A percentile compares a stretch with the other conserved stretches of the same genome.
Conservation (phyloP, 441 rosid genomes). For the Hura crepitans region DNA sequence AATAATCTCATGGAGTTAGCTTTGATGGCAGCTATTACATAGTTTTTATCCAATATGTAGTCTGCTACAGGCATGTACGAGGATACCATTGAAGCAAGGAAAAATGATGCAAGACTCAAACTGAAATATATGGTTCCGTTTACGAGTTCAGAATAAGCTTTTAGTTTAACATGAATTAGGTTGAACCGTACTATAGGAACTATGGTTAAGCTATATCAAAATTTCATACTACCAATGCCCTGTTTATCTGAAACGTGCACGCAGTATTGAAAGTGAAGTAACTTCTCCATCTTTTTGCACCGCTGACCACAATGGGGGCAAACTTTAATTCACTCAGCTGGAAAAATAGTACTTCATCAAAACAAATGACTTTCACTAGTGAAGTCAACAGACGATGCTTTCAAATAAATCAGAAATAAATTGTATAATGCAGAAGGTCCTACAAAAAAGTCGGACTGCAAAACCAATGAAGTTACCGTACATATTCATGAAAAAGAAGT, state of each 20-base stretch:
- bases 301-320: background rate
- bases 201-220: too few relatives aligned
- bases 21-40: constrained; percentile 13
- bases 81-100: constrained; percentile 7
- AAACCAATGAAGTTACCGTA: constrained; percentile 7
- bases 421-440: background rate
- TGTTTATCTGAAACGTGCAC: background rate
- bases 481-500: background rate
- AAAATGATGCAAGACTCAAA: constrained; percentile 13
- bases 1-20: constrained; percentile 10
- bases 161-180: background rate
- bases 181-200: background rate
- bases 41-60: constrained; percentile 15
- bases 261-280: background rate
- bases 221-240: background rate
- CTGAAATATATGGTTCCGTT: constrained; percentile 14
- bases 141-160: constrained; percentile 18
- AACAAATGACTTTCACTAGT: background rate
- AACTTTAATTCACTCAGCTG: background rate
- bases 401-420: background rate
- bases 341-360: background rate
- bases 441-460: background rate
- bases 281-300: background rate
- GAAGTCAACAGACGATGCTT: background rate
- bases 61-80: constrained; percentile 15